Evolutionary conservation across 2,329 filamentous ascomycete genomes (phyloP).

Genomic region (Rhinocladiella similis): DNA sequence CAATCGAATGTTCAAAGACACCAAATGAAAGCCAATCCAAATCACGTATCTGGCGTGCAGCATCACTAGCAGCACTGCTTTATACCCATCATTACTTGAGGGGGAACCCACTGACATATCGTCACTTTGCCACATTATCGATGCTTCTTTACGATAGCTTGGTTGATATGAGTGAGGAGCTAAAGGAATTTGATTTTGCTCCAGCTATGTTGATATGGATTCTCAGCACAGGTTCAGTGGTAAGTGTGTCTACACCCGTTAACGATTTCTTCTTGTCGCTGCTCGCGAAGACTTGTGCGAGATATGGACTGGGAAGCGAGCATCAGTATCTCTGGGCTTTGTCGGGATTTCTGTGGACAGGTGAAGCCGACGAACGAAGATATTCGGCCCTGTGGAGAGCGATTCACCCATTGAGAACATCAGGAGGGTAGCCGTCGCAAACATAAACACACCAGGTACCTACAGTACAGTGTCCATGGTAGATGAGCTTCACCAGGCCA

Average conservation of each 20-base stretch:
- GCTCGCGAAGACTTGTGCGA: slow-evolving; percentile 11
- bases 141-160: slow-evolving; percentile 13
- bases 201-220: slow-evolving; percentile 17
- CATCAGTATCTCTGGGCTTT: too few species aligned
- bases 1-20: background rate
- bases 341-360: too few species aligned
- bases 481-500: too few species aligned
- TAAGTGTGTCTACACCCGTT: background rate
- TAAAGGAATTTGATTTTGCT: slow-evolving; percentile 16
- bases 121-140: slow-evolving; percentile 16
- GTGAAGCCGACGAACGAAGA: too few species aligned
- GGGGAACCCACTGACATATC: slow-evolving; percentile 19
- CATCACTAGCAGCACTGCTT: slow-evolving; percentile 11
- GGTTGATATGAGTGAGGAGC: slow-evolving; percentile 13
- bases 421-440: too few species aligned
- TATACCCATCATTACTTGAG: slow-evolving; percentile 16
- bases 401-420: too few species aligned
- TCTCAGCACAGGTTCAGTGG: slow-evolving; percentile 9
- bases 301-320: slow-evolving; percentile 7
- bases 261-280: slow-evolving; percentile 9
- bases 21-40: slow-evolving; percentile 1
- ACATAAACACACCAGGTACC: too few species aligned
- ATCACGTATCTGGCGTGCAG: slow-evolving; percentile 11
- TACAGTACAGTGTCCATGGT: too few species aligned
- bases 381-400: too few species aligned